Evolutionary conservation across 768 basidiomycete genomes (phyloP).

Genomic region (Tylopilus rubrobrunneus): DNA sequence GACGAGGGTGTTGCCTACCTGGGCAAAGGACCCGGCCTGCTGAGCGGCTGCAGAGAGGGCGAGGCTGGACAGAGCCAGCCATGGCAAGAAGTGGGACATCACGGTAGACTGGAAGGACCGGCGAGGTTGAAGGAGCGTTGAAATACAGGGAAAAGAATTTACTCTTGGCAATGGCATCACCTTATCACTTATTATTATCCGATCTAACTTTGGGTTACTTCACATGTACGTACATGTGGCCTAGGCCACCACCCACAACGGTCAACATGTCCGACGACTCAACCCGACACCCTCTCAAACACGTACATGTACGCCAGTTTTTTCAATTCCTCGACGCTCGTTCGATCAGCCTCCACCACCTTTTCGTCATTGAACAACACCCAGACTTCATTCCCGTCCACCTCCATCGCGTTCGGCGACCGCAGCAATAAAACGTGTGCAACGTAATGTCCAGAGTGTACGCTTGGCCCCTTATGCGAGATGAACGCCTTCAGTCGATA

Average conservation of each 20-base stretch:
- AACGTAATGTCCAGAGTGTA: conserved; percentile 93
- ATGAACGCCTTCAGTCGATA: conserved; percentile 91
- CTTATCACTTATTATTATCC: neutral
- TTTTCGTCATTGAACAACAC: conserved; percentile 96
- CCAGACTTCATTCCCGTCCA: conserved; percentile 52
- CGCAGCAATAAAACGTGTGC: conserved; percentile 56
- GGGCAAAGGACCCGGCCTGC: conserved; percentile 13
- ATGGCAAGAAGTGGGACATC: conserved; percentile 7
- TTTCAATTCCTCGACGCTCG: conserved; percentile 79
- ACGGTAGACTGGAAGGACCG: neutral
- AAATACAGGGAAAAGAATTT: neutral
- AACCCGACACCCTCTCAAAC: conserved; percentile 51
- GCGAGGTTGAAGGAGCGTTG: conserved; percentile 5
- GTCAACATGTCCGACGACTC: neutral
- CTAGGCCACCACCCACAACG: neutral
- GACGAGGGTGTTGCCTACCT: conserved; percentile 36
- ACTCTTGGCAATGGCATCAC: too few species aligned
- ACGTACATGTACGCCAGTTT: conserved; percentile 90
- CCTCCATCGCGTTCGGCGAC: conserved; percentile 26
- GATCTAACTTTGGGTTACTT: neutral
- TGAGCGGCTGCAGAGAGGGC: conserved; percentile 8
- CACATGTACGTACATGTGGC: too few species aligned
- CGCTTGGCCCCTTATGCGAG: conserved; percentile 94
- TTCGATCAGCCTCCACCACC: conserved; percentile 82
- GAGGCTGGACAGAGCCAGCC: conserved; percentile 8